A percentile compares a stretch with the other conserved stretches of the same genome.
These are phyloP conservation scores for Cicer judaicum DNA, from an alignment of 306 rosid species.

Conservation along the genomic window DNA sequence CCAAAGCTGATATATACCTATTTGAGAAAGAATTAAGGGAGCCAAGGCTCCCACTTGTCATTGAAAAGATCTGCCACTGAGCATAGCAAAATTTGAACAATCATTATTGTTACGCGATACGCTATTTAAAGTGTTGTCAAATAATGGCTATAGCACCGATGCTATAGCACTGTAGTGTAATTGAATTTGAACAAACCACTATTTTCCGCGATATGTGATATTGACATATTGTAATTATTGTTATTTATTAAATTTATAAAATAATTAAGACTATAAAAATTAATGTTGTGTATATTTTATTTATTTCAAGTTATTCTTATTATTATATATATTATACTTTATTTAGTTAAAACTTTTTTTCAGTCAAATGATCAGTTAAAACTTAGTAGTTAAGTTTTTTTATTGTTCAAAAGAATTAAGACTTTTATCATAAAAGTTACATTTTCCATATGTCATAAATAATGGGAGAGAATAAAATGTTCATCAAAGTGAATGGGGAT, in stretches of 20 bases:
- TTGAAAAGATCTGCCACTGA: not conserved
- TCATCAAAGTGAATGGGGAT: slow-evolving; percentile 25
- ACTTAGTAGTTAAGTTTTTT: not conserved
- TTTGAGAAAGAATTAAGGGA: not conserved
- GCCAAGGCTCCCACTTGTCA: slow-evolving; percentile 1
- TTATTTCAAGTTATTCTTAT: not conserved
- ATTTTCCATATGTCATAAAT: slow-evolving; percentile 33
- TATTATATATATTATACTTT: not conserved
- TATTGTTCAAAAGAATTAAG: not conserved
- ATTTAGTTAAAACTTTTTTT: not conserved
- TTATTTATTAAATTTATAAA: not conserved
- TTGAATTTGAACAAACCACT: not conserved
- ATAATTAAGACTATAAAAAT: not conserved
- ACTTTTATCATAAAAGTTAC: not conserved
- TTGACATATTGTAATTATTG: not conserved
- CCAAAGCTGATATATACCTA: not conserved
- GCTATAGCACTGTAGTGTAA: not conserved
- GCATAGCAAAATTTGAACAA: not conserved
- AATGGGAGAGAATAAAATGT: slow-evolving; percentile 16
- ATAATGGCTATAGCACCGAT: not conserved
- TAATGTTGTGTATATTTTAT: not conserved
- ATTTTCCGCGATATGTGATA: not conserved
- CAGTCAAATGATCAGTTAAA: not conserved
- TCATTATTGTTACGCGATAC: not conserved
- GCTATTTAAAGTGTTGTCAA: not conserved